Conservation (phyloP, 768 basidiomycete species). For the Boletus sp. region DNA sequence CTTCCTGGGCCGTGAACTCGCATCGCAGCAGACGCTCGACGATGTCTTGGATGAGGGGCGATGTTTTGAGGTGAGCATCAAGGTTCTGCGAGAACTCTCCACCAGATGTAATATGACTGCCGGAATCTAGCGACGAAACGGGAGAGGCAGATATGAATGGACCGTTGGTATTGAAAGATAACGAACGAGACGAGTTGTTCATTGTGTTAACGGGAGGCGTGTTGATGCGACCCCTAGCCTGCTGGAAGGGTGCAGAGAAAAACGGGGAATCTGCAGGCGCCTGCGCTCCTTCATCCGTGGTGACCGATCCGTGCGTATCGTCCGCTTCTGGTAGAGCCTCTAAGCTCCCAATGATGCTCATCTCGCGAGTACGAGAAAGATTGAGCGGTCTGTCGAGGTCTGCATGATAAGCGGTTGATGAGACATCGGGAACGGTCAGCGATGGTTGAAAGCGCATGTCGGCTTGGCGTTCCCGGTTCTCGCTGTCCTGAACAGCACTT, state of each 20-base stretch:
- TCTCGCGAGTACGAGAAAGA: slow-evolving; percentile 46
- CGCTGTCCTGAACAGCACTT: slow-evolving; percentile 49
- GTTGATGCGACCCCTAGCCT: slow-evolving; percentile 38
- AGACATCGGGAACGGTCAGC: slow-evolving; percentile 39
- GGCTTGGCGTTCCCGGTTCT: slow-evolving; percentile 18
- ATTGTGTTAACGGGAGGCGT: slow-evolving; percentile 48
- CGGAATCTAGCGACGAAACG: slow-evolving; percentile 75
- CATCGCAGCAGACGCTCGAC: slow-evolving; percentile 71
- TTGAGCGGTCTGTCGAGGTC: slow-evolving; percentile 47
- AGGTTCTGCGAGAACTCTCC: slow-evolving; percentile 51
- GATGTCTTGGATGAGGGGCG: slow-evolving; percentile 73
- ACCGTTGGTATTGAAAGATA: slow-evolving; percentile 44
- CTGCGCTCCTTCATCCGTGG: slow-evolving; percentile 26
- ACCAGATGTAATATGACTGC: slow-evolving; percentile 56
- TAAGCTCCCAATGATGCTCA: slow-evolving; percentile 47
- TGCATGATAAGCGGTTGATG: slow-evolving; percentile 46
- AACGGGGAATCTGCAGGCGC: slow-evolving; percentile 34
- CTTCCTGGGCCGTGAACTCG: slow-evolving; percentile 67
- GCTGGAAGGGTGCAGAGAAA: slow-evolving; percentile 39
- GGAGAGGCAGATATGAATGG: slow-evolving; percentile 67
- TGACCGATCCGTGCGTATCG: slow-evolving; percentile 42
- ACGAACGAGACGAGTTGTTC: slow-evolving; percentile 35
- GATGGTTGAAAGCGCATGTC: slow-evolving; percentile 37
- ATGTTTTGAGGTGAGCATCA: slow-evolving; percentile 72
- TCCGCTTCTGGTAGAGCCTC: slow-evolving; percentile 57